Evolutionary conservation across 2,329 filamentous ascomycete genomes (phyloP), one percentile per base, ranked within the genome.

Genomic region (Davidsoniella australis): DNA sequence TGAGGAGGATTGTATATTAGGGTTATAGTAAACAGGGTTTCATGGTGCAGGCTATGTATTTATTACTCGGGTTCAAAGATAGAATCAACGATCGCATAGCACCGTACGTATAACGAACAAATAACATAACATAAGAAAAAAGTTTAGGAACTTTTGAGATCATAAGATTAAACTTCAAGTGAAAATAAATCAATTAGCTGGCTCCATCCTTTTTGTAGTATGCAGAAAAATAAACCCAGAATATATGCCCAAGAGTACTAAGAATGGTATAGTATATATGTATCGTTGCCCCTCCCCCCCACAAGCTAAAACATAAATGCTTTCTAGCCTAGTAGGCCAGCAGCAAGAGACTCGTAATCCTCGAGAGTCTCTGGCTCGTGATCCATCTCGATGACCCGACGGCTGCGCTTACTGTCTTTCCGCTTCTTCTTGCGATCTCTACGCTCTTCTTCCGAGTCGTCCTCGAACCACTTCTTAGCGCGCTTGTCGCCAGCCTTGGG

Each of bases 381-480:
- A 12, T 70, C 70, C 57, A 76, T 70, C 64, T 75, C 73, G 58
- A 80, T 71, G 43, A 78, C 71, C 64, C 71, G 72, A 60, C 70
- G 66, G 49, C 67, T 66, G 59, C 65, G 68, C 58, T 64, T 67
- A 50, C 62, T 61, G 58, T 64, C 66, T 60, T 65, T 68, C 48
- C 54, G 60, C 56, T 64, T 66, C 56, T 60, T 62, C 57, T 62
- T 63, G 26, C 38, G 37, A 16, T 50, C 47, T 29, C 44, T 33
- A 4, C 33, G 41, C 45, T 58, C 58, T 45, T 60, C 60, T 45
- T 63, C 64, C 48, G 68, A 65, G 45, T 70, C 72, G 51, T 77
- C 76, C 62, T 86, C 71, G 66, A 86, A 86, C 81, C 81, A 85
- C 64, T 78, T 76, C 62, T 86, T 71, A 66, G 85, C 86, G 80